Evolutionary conservation across 768 basidiomycete species (phyloP).

Genomic region (Ramaria sp.): DNA sequence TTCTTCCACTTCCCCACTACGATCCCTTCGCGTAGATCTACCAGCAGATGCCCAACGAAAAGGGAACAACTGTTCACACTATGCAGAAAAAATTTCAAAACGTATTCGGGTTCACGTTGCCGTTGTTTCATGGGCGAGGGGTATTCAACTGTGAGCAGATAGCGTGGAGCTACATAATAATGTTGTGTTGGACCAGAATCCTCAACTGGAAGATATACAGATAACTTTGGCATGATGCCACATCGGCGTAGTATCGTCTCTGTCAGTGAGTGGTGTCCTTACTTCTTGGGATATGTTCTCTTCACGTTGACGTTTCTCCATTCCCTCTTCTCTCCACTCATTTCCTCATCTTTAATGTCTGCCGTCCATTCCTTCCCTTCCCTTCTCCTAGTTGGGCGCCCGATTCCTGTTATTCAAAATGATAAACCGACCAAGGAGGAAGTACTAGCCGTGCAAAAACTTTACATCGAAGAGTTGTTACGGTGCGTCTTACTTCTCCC

Average conservation of each 20-base stretch:
- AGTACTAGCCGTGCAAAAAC: conserved; percentile 63
- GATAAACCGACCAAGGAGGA: conserved; percentile 79
- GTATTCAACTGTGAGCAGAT: conserved; percentile 73
- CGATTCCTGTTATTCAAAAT: conserved; percentile 66
- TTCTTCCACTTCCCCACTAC: not conserved
- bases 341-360: no score
- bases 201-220: no score
- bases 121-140: conserved; percentile 94
- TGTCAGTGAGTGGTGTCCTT: conserved; percentile 59
- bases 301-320: not conserved
- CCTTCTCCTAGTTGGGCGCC: conserved; percentile 60
- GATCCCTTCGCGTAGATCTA: conserved; percentile 59
- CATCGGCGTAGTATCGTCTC: conserved; percentile 93
- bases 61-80: conserved; percentile 77
- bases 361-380: not conserved
- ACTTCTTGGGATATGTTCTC: not conserved
- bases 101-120: conserved; percentile 90
- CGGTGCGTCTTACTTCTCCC: conserved; percentile 39
- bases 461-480: conserved; percentile 88
- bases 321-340: no score
- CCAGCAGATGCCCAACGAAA: conserved; percentile 92
- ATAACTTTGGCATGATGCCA: conserved; percentile 92
- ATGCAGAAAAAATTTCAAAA: conserved; percentile 88
- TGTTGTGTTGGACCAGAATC: no score
- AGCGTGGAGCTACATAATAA: not conserved